Conservation (phyloP, 2,329 filamentous ascomycete genomes). For the Neodidymelliopsis sp. region DNA sequence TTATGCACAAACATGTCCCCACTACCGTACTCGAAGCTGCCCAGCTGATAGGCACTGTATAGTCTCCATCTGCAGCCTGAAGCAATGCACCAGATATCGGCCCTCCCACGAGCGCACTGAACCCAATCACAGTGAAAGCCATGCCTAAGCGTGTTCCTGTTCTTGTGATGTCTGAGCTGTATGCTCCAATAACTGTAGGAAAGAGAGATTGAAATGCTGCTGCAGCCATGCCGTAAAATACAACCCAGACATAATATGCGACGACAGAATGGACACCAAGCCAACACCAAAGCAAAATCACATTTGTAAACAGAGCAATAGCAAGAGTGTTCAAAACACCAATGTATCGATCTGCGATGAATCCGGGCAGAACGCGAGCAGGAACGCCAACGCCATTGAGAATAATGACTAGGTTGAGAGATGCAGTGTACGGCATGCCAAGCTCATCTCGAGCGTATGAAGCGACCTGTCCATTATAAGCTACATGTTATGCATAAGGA, state of each 20-base stretch:
- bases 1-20: constrained; percentile 22
- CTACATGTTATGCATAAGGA: background rate
- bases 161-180: constrained; percentile 39
- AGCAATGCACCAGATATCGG: constrained; percentile 63
- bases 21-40: constrained; percentile 27
- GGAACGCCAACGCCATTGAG: constrained; percentile 64
- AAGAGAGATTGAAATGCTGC: constrained; percentile 50
- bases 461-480: constrained; percentile 34
- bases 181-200: constrained; percentile 51
- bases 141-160: constrained; percentile 60
- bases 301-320: constrained; percentile 55
- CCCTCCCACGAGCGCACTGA: constrained; percentile 61
- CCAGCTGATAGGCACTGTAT: constrained; percentile 33
- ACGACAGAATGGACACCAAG: constrained; percentile 59
- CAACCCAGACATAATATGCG: constrained; percentile 68
- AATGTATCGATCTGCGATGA: constrained; percentile 60
- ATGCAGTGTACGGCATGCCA: constrained; percentile 58
- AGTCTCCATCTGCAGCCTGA: constrained; percentile 48
- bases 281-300: constrained; percentile 63
- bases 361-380: constrained; percentile 61
- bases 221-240: constrained; percentile 69
- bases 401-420: constrained; percentile 64
- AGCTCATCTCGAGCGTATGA: constrained; percentile 51
- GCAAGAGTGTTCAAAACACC: constrained; percentile 70
- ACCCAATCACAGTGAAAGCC: constrained; percentile 59